Conservation (phyloP, 2,329 filamentous ascomycete species). For the Colletotrichum truncatum region DNA sequence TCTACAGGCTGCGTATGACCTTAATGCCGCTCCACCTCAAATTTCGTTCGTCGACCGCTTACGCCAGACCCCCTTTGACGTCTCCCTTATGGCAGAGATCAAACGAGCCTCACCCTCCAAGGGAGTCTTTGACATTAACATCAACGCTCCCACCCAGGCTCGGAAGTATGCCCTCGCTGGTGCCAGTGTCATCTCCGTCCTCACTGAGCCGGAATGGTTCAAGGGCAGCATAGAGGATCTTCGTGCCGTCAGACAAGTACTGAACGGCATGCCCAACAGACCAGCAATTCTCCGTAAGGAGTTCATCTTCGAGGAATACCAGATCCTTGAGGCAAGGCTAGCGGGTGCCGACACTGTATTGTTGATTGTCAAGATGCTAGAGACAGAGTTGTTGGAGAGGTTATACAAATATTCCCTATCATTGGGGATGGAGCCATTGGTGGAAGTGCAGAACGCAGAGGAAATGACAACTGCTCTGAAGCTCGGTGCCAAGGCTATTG, state of each 20-base stretch:
- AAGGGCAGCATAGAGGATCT: constrained; percentile 97
- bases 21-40: constrained; percentile 85
- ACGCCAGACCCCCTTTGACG: constrained; percentile 82
- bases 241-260: constrained; percentile 83
- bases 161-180: constrained; percentile 92
- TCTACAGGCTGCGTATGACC: constrained; percentile 85
- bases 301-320: constrained; percentile 98
- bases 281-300: constrained; percentile 95
- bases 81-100: constrained; percentile 97
- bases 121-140: constrained; percentile 87
- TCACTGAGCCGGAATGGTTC: constrained; percentile 99
- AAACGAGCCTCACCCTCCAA: constrained; percentile 97
- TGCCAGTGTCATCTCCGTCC: constrained; percentile 96
- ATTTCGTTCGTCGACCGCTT: constrained; percentile 83
- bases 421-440: constrained; percentile 95
- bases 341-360: constrained; percentile 95
- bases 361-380: constrained; percentile 98
- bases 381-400: constrained; percentile 74
- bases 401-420: constrained; percentile 90
- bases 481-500: constrained; percentile 89
- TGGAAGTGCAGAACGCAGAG: constrained; percentile 93
- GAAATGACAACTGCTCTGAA: constrained; percentile 91
- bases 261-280: constrained; percentile 91
- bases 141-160: constrained; percentile 90
- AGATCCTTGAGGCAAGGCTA: constrained; percentile 92